phyloP scores from a whole-genome alignment of 2,329 filamentous ascomycete genomes.

The Pseudocercospora macadamiae region DNA sequence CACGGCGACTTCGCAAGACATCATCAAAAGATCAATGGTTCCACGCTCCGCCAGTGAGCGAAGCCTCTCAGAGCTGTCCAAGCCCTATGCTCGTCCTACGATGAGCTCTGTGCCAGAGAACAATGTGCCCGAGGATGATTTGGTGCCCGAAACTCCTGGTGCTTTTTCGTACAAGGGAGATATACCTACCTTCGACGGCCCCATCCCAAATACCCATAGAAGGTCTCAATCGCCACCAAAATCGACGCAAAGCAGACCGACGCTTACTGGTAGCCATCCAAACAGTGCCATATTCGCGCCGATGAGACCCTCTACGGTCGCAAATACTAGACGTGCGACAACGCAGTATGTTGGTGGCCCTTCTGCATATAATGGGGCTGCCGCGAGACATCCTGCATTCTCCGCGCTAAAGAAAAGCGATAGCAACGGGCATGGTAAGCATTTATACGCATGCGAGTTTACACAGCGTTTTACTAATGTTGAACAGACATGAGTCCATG shows the following conservation, averaged over 20 bases:
- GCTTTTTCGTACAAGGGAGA: conserved; percentile 35
- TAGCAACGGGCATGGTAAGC: conserved; percentile 33
- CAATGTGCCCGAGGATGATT: conserved; percentile 23
- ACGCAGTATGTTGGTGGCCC: conserved; percentile 16
- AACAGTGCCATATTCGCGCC: conserved; percentile 10
- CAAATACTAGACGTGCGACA: conserved; percentile 15
- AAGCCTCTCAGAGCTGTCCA: conserved; percentile 27
- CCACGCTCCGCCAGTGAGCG: conserved; percentile 25
- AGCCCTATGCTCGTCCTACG: conserved; percentile 26
- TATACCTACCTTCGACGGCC: conserved; percentile 27
- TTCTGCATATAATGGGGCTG: neutral
- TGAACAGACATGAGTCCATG: conserved; percentile 30
- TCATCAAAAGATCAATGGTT: conserved; percentile 1
- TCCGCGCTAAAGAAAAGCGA: conserved; percentile 27
- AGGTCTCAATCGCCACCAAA: conserved; percentile 16
- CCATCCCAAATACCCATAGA: conserved; percentile 4
- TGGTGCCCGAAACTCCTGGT: conserved; percentile 16
- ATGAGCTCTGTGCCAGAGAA: conserved; percentile 34
- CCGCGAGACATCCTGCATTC: conserved; percentile 15
- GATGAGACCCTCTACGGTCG: conserved; percentile 7
- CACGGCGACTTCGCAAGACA: conserved; percentile 5
- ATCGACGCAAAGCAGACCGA: conserved; percentile 7
- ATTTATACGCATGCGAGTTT: neutral
- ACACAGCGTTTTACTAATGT: neutral
- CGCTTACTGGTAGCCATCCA: conserved; percentile 17